Conservation (phyloP, 805 yeast genomes). For the Komagataella kurtzmanii region DNA sequence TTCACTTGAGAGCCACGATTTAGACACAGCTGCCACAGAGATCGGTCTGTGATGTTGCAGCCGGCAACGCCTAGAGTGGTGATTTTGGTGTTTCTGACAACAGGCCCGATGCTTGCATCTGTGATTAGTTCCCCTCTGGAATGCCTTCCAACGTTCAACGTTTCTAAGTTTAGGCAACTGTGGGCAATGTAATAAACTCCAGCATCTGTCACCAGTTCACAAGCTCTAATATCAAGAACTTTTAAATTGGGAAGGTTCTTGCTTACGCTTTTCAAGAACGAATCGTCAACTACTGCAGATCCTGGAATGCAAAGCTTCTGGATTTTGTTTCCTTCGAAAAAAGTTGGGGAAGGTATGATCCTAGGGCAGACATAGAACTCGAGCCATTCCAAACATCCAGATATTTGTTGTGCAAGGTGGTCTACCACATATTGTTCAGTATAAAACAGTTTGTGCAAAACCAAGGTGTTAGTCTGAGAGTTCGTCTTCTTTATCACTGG, state of each 20-base stretch:
- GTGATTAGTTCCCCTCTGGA: constrained; percentile 53
- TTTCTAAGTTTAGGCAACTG: constrained; percentile 39
- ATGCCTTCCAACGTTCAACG: constrained; percentile 75
- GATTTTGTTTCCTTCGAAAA: constrained; percentile 29
- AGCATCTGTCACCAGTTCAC: constrained; percentile 63
- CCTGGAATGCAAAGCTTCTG: constrained; percentile 58
- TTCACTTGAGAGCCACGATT: constrained; percentile 30
- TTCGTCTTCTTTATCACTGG: constrained; percentile 3
- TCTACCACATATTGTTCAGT: constrained; percentile 43
- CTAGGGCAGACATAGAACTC: constrained; percentile 79
- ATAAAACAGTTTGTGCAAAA: constrained; percentile 51
- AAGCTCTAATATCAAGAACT: constrained; percentile 69
- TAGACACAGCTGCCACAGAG: constrained; percentile 69
- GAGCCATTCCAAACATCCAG: constrained; percentile 48
- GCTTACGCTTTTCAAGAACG: constrained; percentile 37
- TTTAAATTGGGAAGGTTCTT: constrained; percentile 43
- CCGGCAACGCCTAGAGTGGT: constrained; percentile 84
- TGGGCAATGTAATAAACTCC: constrained; percentile 60
- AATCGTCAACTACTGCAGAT: constrained; percentile 46
- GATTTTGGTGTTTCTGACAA: constrained; percentile 43
- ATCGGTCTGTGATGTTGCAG: constrained; percentile 61
- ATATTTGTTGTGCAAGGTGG: constrained; percentile 21
- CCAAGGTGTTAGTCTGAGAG: constrained; percentile 25
- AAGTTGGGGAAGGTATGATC: constrained; percentile 36
- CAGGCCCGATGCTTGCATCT: constrained; percentile 47